Conservation (phyloP, 2,329 filamentous ascomycete species). For the Periconia sp. region DNA sequence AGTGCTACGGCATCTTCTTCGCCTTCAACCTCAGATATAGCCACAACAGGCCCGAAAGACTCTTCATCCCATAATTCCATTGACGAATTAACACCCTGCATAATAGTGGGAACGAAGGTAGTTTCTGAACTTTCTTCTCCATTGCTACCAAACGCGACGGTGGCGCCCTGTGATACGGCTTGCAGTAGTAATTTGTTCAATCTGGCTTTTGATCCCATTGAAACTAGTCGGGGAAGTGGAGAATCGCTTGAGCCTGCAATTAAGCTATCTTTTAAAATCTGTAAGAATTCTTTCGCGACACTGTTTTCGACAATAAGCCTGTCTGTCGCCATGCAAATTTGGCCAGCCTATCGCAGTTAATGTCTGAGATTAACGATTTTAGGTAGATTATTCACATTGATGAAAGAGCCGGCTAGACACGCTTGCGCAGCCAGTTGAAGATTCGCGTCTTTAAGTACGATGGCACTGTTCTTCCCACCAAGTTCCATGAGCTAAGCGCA, state of each 20-base stretch:
- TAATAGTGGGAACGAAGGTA: neutral
- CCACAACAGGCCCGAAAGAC: constrained; percentile 73
- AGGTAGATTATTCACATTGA: neutral
- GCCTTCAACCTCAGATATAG: constrained; percentile 60
- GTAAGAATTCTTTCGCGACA: constrained; percentile 53
- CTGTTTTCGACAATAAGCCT: constrained; percentile 61
- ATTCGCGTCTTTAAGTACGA: constrained; percentile 75
- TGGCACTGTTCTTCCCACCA: constrained; percentile 76
- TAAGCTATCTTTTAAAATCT: constrained; percentile 43
- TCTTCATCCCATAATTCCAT: constrained; percentile 75
- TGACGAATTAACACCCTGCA: constrained; percentile 53
- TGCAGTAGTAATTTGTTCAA: constrained; percentile 42
- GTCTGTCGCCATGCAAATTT: constrained; percentile 82
- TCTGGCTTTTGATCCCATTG: constrained; percentile 30
- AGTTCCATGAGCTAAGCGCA: constrained; percentile 65
- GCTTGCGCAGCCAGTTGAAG: constrained; percentile 1
- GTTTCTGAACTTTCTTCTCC: constrained; percentile 41
- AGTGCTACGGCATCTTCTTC: constrained; percentile 70
- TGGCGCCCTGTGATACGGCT: constrained; percentile 58
- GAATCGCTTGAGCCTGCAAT: constrained; percentile 40
- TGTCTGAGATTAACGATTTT: neutral
- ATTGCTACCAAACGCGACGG: constrained; percentile 50
- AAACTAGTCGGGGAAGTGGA: constrained; percentile 1
- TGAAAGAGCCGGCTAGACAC: neutral
- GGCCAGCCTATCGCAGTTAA: constrained; percentile 50